Percentiles rank a stretch among this genome's conserved stretches.
Evolutionary conservation across 2,329 filamentous ascomycete species (phyloP).

Genomic region (Zymoseptoria tritici): DNA sequence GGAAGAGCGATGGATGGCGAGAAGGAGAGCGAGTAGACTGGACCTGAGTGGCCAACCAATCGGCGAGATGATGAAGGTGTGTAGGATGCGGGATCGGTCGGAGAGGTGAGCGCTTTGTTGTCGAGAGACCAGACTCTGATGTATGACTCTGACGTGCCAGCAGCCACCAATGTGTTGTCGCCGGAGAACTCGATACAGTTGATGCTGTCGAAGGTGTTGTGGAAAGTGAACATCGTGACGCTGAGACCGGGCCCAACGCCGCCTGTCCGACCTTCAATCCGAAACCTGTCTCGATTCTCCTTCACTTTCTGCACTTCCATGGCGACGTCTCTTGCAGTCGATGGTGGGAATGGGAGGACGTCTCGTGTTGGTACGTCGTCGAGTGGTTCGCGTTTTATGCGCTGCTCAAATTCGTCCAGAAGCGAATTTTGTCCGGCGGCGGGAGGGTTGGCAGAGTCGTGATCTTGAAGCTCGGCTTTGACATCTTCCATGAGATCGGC

Average conservation of each 20-base stretch:
- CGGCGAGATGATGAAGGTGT: slow-evolving; percentile 59
- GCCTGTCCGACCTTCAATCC: slow-evolving; percentile 74
- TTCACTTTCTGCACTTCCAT: slow-evolving; percentile 92
- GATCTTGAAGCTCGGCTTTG: slow-evolving; percentile 75
- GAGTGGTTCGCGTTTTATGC: slow-evolving; percentile 81
- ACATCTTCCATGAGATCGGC: slow-evolving; percentile 75
- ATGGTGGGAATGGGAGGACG: slow-evolving; percentile 79
- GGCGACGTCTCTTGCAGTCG: slow-evolving; percentile 79
- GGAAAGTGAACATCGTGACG: slow-evolving; percentile 96
- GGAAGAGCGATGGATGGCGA: slow-evolving; percentile 57
- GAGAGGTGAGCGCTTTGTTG: slow-evolving; percentile 68
- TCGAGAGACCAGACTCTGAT: slow-evolving; percentile 91
- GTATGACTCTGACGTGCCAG: slow-evolving; percentile 87
- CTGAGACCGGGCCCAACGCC: slow-evolving; percentile 78
- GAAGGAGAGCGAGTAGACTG: slow-evolving; percentile 85
- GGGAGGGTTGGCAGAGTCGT: slow-evolving; percentile 71
- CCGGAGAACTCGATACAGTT: slow-evolving; percentile 95
- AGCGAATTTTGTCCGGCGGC: slow-evolving; percentile 63
- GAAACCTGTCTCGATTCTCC: slow-evolving; percentile 86
- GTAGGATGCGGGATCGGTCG: slow-evolving; percentile 54
- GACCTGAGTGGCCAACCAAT: slow-evolving; percentile 78
- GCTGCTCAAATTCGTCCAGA: slow-evolving; percentile 75
- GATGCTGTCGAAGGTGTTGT: slow-evolving; percentile 87
- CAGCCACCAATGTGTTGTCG: slow-evolving; percentile 78
- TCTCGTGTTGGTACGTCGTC: slow-evolving; percentile 72